These are phyloP conservation scores for Claviceps sp. DNA, from an alignment of 2,329 filamentous ascomycete species.

Conservation along the genomic window DNA sequence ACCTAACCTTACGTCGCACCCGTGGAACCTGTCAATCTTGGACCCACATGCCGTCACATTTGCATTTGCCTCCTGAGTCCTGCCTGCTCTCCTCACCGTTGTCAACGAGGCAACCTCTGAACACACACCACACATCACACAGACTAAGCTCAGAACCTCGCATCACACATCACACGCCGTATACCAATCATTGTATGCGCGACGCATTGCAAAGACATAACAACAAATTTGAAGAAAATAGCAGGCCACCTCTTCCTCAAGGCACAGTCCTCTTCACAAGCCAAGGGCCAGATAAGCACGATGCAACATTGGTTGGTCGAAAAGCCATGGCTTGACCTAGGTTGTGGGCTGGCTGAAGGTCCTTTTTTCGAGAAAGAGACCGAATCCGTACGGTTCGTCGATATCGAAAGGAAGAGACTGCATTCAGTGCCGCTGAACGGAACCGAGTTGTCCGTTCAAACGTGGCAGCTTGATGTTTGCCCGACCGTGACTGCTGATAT, in stretches of 20 bases:
- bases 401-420: slow-evolving; percentile 66
- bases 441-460: slow-evolving; percentile 50
- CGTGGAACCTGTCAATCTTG: slow-evolving; percentile 1
- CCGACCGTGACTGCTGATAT: slow-evolving; percentile 68
- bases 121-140: not conserved
- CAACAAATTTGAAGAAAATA: not conserved
- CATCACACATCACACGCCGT: no score
- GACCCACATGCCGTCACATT: not conserved
- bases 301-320: slow-evolving; percentile 32
- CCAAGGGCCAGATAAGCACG: not conserved
- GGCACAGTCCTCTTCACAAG: not conserved
- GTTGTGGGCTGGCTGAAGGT: slow-evolving; percentile 58
- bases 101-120: not conserved
- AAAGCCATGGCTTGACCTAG: slow-evolving; percentile 43
- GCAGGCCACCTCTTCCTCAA: not conserved
- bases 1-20: not conserved
- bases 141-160: not conserved
- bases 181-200: not conserved
- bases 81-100: not conserved
- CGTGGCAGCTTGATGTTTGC: slow-evolving; percentile 40
- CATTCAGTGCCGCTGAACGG: slow-evolving; percentile 55
- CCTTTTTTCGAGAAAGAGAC: slow-evolving; percentile 57
- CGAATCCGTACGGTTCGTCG: slow-evolving; percentile 61
- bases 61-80: no score
- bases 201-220: not conserved